Evolutionary conservation across 2,329 filamentous ascomycete genomes (phyloP).

Genomic region (Ascochyta pisi): DNA sequence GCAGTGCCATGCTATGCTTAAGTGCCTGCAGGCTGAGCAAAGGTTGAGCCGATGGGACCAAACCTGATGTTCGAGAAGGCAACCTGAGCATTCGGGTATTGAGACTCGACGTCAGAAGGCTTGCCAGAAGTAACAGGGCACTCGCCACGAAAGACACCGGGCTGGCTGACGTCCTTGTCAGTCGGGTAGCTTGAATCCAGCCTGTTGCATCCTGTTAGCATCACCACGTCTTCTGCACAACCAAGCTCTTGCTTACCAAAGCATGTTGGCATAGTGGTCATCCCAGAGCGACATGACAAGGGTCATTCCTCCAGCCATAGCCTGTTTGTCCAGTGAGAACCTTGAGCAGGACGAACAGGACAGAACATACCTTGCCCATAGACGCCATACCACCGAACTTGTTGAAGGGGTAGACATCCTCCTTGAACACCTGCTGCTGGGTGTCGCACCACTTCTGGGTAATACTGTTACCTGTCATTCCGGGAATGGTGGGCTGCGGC

Average conservation of each 20-base stretch:
- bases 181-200: constrained; percentile 61
- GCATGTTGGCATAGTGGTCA: constrained; percentile 72
- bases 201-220: no score
- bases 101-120: constrained; percentile 38
- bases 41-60: constrained; percentile 40
- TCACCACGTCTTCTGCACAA: no score
- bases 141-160: constrained; percentile 42
- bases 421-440: constrained; percentile 38
- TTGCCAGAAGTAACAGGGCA: constrained; percentile 35
- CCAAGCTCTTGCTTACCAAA: constrained; percentile 53
- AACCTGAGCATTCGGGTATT: constrained; percentile 30
- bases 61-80: constrained; percentile 42
- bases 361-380: constrained; percentile 65
- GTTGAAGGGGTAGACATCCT: constrained; percentile 56
- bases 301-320: constrained; percentile 65
- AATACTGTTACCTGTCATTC: constrained; percentile 50
- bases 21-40: constrained; percentile 32
- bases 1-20: background rate
- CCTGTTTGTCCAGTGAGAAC: constrained; percentile 56
- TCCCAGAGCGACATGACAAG: constrained; percentile 69
- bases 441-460: constrained; percentile 42
- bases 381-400: constrained; percentile 62
- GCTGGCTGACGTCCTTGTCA: constrained; percentile 35
- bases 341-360: background rate
- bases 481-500: constrained; percentile 52